Percentiles rank a stretch among this genome's conserved stretches.
phyloP scores from a whole-genome alignment of 177 flowering plant genomes.

The Vitis hybrid region DNA sequence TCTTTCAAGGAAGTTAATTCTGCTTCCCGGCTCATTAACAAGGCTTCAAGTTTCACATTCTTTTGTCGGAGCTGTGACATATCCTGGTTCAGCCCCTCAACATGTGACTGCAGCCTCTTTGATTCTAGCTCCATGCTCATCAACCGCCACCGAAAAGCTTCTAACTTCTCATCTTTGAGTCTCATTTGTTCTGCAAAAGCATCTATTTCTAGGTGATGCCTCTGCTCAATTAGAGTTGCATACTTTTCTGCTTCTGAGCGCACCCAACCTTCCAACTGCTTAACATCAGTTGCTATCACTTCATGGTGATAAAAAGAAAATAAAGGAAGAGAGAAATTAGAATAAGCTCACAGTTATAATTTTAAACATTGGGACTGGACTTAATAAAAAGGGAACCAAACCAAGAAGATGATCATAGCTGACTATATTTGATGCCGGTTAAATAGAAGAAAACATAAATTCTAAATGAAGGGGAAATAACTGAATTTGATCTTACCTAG shows the following conservation, averaged over 20 bases:
- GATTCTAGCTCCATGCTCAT: constrained; percentile 80
- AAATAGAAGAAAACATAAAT: background rate
- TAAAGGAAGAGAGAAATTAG: background rate
- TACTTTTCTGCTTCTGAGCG: constrained; percentile 56
- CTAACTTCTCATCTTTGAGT: constrained; percentile 79
- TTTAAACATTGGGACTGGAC: background rate
- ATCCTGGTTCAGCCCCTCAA: constrained; percentile 56
- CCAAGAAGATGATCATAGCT: background rate
- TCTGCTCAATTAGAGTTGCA: constrained; percentile 45
- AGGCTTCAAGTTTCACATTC: constrained; percentile 57
- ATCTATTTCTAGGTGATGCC: constrained; percentile 70
- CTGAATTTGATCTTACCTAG: constrained; percentile 39
- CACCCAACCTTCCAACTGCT: constrained; percentile 58
- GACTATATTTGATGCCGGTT: too few relatives aligned
- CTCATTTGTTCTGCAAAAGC: constrained; percentile 83
- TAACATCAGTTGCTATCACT: constrained; percentile 39
- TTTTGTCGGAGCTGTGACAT: constrained; percentile 52
- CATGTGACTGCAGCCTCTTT: constrained; percentile 64
- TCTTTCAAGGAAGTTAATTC: constrained; percentile 57
- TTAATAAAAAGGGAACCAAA: background rate
- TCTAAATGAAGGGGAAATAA: constrained; percentile 3
- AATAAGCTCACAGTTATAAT: background rate
- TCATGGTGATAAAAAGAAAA: constrained; percentile 4
- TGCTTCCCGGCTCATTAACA: constrained; percentile 52
- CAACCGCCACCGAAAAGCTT: constrained; percentile 64